These are phyloP conservation scores for Beauveria caledonica DNA, from an alignment of 2,329 filamentous ascomycete genomes.

Conservation along the genomic window DNA sequence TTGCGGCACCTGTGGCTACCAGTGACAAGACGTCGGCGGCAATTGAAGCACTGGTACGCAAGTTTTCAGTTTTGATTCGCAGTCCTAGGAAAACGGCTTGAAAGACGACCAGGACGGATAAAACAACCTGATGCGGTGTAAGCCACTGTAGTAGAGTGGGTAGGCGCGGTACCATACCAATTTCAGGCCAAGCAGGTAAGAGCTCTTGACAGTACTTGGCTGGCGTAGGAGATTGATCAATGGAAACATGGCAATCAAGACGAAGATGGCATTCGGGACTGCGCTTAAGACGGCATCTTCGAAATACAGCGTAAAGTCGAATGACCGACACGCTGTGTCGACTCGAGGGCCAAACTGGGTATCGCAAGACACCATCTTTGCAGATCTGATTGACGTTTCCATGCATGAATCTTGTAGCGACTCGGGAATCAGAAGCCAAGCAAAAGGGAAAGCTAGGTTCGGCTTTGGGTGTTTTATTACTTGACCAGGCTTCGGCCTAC, in stretches of 20 bases:
- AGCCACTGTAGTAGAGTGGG: not conserved
- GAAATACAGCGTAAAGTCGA: conserved; percentile 9
- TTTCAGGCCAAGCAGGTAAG: not conserved
- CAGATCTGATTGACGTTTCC: not conserved
- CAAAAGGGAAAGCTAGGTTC: not conserved
- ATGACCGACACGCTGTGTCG: not conserved
- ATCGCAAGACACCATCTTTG: not conserved
- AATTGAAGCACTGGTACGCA: not conserved
- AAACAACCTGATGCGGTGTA: not conserved
- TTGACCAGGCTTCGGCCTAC: not conserved
- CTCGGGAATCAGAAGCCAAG: not conserved
- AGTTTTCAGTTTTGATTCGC: not conserved
- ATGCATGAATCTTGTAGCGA: not conserved
- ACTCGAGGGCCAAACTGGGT: conserved; percentile 5
- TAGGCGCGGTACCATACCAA: not conserved
- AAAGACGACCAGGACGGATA: not conserved
- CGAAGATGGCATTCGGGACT: not conserved
- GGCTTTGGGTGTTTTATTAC: not conserved
- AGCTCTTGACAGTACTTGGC: not conserved
- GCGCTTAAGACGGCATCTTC: not conserved
- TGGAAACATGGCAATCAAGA: not conserved
- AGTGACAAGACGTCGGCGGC: not conserved
- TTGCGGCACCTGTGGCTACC: not conserved
- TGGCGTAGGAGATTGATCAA: not conserved
- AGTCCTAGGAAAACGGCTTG: conserved; percentile 1